Conservation (phyloP, 1,284 basidiomycete genomes). For the Omphalotus olearius region DNA sequence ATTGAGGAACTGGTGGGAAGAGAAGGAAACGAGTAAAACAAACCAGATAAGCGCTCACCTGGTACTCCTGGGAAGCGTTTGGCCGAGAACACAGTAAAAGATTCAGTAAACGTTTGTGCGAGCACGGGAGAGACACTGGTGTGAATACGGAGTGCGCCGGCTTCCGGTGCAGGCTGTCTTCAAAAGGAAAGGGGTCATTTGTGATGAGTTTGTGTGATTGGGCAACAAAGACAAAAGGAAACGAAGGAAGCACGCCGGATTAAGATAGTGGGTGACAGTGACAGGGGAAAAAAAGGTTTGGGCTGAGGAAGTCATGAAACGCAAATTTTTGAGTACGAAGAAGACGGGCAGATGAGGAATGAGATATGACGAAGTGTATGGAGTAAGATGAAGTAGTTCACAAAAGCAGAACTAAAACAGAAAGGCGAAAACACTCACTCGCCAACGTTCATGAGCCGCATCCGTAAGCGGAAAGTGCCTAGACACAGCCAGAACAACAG, state of each 20-base stretch:
- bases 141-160: slow-evolving; percentile 60
- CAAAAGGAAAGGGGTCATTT: background rate
- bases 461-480: slow-evolving; percentile 73
- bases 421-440: slow-evolving; percentile 50
- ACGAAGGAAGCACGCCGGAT: too few relatives aligned
- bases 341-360: background rate
- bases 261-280: slow-evolving; percentile 16
- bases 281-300: too few relatives aligned
- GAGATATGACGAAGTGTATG: background rate
- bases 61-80: slow-evolving; percentile 92
- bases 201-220: too few relatives aligned
- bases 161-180: slow-evolving; percentile 70
- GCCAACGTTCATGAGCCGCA: slow-evolving; percentile 83
- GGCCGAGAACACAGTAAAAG: slow-evolving; percentile 87
- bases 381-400: background rate
- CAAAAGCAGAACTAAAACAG: slow-evolving; percentile 3
- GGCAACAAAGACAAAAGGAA: too few relatives aligned
- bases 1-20: background rate
- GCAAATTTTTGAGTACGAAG: too few relatives aligned
- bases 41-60: slow-evolving; percentile 40
- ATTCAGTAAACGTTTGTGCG: slow-evolving; percentile 81
- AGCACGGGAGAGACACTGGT: slow-evolving; percentile 64
- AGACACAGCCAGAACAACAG: slow-evolving; percentile 11
- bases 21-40: slow-evolving; percentile 11
- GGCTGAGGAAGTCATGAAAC: too few relatives aligned